A percentile compares a stretch with the other conserved stretches of the same genome.
Conservation (phyloP, 2,329 filamentous ascomycete genomes). For the Xylaria hypoxylon region DNA sequence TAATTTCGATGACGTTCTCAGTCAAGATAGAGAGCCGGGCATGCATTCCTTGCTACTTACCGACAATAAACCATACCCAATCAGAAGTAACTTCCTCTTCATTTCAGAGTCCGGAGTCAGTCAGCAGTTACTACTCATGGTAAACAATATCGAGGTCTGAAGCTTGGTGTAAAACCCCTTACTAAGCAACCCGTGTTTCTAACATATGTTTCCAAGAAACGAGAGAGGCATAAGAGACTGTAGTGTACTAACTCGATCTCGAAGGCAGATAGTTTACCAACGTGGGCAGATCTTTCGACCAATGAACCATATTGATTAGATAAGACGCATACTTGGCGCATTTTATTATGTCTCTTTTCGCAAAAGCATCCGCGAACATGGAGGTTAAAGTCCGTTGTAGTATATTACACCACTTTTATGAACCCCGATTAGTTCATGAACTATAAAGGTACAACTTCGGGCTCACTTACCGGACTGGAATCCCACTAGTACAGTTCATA, state of each 20-base stretch:
- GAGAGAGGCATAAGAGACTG: too few species aligned
- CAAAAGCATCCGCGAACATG: background rate
- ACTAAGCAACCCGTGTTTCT: too few species aligned
- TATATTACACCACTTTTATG: background rate
- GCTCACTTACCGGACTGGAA: background rate
- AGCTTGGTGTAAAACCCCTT: too few species aligned
- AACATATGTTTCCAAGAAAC: too few species aligned
- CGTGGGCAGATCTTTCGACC: too few species aligned
- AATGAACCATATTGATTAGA: background rate
- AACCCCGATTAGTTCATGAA: too few species aligned
- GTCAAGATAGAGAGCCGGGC: background rate
- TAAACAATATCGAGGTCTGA: too few species aligned
- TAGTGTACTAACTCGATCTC: too few species aligned
- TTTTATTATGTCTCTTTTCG: background rate
- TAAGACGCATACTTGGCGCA: background rate
- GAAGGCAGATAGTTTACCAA: too few species aligned
- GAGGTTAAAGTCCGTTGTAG: background rate
- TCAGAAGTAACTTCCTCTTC: background rate
- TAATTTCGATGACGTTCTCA: background rate
- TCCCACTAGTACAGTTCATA: background rate
- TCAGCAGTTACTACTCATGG: background rate
- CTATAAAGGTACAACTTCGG: background rate
- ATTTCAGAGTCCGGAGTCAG: background rate
- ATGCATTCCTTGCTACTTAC: background rate
- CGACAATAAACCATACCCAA: constrained; percentile 10